Conservation (phyloP, 345 rosid genomes). For the Dimocarpus longan region DNA sequence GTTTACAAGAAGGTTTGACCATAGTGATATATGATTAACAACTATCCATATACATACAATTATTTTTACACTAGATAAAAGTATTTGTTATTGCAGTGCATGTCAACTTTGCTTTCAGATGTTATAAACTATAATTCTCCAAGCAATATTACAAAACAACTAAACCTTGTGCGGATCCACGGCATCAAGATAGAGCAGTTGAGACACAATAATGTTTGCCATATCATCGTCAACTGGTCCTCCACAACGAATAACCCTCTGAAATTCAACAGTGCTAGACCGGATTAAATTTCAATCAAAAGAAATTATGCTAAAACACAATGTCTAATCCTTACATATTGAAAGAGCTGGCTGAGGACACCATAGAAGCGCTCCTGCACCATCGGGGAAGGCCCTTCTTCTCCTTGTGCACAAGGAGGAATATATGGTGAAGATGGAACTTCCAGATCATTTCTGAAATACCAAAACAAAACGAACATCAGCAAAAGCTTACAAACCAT, state of each 20-base stretch:
- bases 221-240: slow-evolving; percentile 30
- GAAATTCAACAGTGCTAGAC: neutral
- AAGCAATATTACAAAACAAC: neutral
- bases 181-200: slow-evolving; percentile 25
- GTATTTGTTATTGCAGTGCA: neutral
- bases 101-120: neutral
- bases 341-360: slow-evolving; percentile 25
- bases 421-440: slow-evolving; percentile 23
- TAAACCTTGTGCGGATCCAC: slow-evolving; percentile 24
- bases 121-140: neutral
- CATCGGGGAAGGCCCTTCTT: slow-evolving; percentile 20
- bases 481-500: neutral
- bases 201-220: slow-evolving; percentile 27
- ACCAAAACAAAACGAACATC: neutral
- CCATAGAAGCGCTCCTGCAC: slow-evolving; percentile 6
- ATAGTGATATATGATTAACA: neutral
- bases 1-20: neutral
- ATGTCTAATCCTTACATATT: slow-evolving; percentile 17
- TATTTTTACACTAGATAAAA: neutral
- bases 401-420: slow-evolving; percentile 12
- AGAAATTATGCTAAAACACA: neutral
- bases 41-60: neutral
- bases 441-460: slow-evolving; percentile 18
- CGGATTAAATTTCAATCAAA: neutral
- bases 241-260: slow-evolving; percentile 24